A percentile compares a stretch with the other conserved stretches of the same genome.
Conservation (phyloP, 2,329 filamentous ascomycete genomes). For the Saccharata proteae region DNA sequence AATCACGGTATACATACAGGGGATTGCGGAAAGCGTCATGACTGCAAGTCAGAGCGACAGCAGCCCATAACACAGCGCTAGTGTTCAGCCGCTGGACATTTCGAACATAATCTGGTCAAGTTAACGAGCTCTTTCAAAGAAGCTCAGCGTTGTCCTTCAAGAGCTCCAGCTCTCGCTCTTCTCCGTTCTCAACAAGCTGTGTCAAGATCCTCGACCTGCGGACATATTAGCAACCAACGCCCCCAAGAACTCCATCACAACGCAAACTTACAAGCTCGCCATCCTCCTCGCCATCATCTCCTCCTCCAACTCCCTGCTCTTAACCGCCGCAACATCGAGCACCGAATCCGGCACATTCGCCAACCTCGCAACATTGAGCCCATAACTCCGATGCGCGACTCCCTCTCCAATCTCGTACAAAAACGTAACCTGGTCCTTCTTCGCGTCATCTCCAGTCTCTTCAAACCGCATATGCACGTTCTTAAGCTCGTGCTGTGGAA, state of each 20-base stretch:
- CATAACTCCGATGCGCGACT: slow-evolving; percentile 87
- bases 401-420: slow-evolving; percentile 86
- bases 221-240: neutral
- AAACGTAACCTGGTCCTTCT: slow-evolving; percentile 80
- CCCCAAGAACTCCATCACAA: neutral
- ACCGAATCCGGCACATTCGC: slow-evolving; percentile 69
- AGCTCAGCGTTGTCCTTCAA: no score
- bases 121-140: no score
- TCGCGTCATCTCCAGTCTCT: slow-evolving; percentile 44
- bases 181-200: no score
- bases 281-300: slow-evolving; percentile 27
- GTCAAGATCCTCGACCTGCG: no score
- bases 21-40: no score
- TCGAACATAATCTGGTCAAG: no score
- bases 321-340: slow-evolving; percentile 65
- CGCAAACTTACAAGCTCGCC: slow-evolving; percentile 1
- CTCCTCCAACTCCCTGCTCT: slow-evolving; percentile 70
- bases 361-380: slow-evolving; percentile 79
- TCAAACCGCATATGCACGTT: slow-evolving; percentile 93
- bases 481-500: slow-evolving; percentile 51
- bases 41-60: no score
- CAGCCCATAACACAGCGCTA: no score
- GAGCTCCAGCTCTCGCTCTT: no score
- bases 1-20: no score
- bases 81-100: no score